A percentile compares a stretch with the other conserved stretches of the same genome.
Evolutionary conservation across 1,284 basidiomycete species (phyloP).

Genomic region (Trichosporon asahii): DNA sequence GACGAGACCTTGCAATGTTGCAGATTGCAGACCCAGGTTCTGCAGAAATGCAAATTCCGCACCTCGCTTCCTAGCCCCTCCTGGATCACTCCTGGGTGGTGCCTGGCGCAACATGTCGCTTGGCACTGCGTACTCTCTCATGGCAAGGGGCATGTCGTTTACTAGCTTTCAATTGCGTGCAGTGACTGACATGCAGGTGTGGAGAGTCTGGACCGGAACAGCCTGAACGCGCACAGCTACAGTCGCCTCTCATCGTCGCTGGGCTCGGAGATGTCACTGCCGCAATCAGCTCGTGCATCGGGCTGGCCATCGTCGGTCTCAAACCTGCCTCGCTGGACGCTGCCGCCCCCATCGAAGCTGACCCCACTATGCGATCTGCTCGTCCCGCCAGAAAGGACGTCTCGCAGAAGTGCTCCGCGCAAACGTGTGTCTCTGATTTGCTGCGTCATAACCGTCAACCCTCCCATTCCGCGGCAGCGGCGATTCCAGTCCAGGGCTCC

Average conservation of each 20-base stretch:
- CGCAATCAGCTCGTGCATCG: conserved; percentile 21
- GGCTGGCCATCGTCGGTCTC: conserved; percentile 18
- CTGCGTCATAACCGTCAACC: conserved; percentile 35
- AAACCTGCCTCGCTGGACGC: conserved; percentile 37
- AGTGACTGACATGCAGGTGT: background rate
- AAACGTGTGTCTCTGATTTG: conserved; percentile 29
- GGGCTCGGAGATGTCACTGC: conserved; percentile 31
- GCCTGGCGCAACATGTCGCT: background rate
- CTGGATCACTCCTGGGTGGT: background rate
- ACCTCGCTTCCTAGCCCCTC: no score
- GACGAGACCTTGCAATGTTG: no score
- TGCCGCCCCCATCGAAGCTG: conserved; percentile 34
- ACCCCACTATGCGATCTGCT: conserved; percentile 25
- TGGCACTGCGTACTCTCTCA: no score
- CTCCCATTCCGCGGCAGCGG: conserved; percentile 20
- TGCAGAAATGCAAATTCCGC: background rate
- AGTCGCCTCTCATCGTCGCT: conserved; percentile 30
- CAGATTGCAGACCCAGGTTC: background rate
- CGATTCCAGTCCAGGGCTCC: conserved; percentile 16
- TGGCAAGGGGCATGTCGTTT: no score
- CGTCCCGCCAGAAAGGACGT: background rate
- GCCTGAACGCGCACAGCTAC: conserved; percentile 1
- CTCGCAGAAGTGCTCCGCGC: conserved; percentile 4
- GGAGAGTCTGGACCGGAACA: background rate
- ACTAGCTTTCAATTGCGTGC: no score